Evolutionary conservation across 1,139 yeast genomes (phyloP).

Genomic region (Arxiozyma bovina): DNA sequence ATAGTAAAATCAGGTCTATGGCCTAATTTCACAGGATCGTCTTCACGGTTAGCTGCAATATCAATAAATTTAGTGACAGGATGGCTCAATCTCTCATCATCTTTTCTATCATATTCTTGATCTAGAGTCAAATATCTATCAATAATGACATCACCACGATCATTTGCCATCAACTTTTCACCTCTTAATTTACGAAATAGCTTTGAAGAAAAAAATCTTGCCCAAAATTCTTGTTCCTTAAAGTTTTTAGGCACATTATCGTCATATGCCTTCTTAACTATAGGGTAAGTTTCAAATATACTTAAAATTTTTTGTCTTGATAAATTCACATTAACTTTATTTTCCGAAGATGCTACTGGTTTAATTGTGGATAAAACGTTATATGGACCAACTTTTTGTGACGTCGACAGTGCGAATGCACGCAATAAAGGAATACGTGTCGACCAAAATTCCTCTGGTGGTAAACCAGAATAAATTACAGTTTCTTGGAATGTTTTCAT

Average conservation of each 20-base stretch:
- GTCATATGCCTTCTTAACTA: conserved; percentile 79
- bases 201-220: conserved; percentile 87
- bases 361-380: conserved; percentile 88
- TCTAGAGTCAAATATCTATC: conserved; percentile 72
- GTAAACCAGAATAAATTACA: conserved; percentile 68
- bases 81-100: conserved; percentile 33
- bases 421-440: conserved; percentile 71
- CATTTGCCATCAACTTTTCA: conserved; percentile 66
- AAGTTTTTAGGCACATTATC: conserved; percentile 80
- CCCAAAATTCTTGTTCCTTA: conserved; percentile 91
- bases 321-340: conserved; percentile 83
- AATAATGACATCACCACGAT: conserved; percentile 73
- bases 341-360: conserved; percentile 84
- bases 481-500: conserved; percentile 78
- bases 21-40: conserved; percentile 69
- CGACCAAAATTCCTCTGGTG: conserved; percentile 82
- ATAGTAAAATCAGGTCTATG: conserved; percentile 84
- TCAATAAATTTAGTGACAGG: conserved; percentile 58
- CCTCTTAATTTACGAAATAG: conserved; percentile 83
- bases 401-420: conserved; percentile 73
- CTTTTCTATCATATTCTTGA: conserved; percentile 38
- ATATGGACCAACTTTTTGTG: conserved; percentile 87
- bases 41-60: conserved; percentile 69
- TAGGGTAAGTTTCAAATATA: conserved; percentile 87
- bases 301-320: conserved; percentile 86